phyloP scores from a whole-genome alignment of 768 basidiomycete genomes.

The Gautieria morchelliformis region DNA sequence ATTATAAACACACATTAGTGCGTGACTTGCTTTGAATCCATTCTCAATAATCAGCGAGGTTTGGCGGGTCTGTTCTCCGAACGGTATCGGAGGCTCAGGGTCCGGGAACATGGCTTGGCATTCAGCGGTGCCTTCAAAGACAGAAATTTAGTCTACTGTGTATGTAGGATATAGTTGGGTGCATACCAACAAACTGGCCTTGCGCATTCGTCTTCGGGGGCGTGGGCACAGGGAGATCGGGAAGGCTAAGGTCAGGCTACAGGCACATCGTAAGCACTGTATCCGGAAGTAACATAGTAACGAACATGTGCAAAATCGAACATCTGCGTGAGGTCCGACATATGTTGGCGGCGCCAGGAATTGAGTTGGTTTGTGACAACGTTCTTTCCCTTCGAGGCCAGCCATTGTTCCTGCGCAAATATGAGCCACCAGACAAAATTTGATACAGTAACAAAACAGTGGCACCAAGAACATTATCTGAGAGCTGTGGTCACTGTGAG shows the following conservation, averaged over 20 bases:
- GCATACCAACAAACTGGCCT: constrained; percentile 6
- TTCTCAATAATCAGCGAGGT: constrained; percentile 7
- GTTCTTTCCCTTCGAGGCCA: constrained; percentile 7
- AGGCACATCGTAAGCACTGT: not conserved
- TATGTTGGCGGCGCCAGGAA: constrained; percentile 11
- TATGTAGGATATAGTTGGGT: not conserved
- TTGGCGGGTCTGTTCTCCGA: constrained; percentile 6
- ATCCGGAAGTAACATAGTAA: not conserved
- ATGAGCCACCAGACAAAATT: not conserved
- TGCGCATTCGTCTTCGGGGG: constrained; percentile 1
- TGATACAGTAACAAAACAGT: no score
- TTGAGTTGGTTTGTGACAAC: constrained; percentile 8
- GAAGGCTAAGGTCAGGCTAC: constrained; percentile 4
- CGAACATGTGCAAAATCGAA: constrained; percentile 11
- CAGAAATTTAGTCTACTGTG: not conserved
- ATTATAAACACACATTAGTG: not conserved
- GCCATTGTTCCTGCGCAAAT: constrained; percentile 10
- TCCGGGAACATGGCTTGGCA: constrained; percentile 1
- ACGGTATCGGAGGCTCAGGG: constrained; percentile 8
- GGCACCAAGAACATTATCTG: constrained; percentile 4
- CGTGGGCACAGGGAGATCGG: constrained; percentile 1
- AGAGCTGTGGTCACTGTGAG: constrained; percentile 10
- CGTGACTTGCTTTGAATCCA: constrained; percentile 8
- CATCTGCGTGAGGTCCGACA: constrained; percentile 11
- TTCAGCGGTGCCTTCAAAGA: not conserved